phyloP scores from a whole-genome alignment of 75 land plant species.

The Azolla pinnata region DNA sequence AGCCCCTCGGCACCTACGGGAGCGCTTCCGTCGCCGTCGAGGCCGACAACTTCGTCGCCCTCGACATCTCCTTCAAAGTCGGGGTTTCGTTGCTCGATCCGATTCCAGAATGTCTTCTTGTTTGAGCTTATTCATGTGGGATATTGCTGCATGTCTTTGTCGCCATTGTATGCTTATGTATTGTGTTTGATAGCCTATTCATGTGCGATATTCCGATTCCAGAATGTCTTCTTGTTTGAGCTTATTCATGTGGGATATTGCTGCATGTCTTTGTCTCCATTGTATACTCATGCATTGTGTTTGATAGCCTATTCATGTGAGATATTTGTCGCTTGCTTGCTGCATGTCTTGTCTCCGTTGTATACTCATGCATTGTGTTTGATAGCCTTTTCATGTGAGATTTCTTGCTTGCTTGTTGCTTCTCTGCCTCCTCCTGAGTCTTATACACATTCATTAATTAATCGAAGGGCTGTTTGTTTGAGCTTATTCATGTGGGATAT shows the following conservation, averaged over 20 bases:
- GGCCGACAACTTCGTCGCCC: conserved; percentile 49
- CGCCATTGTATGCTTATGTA: not conserved
- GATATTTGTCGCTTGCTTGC: no score
- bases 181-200: no score
- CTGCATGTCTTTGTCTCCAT: not conserved
- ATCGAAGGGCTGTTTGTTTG: no score
- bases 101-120: not conserved
- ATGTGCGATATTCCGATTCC: not conserved
- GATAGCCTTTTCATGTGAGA: not conserved
- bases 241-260: not conserved
- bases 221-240: not conserved
- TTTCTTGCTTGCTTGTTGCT: not conserved
- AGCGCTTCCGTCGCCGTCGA: conserved; percentile 53
- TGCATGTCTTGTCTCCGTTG: no score
- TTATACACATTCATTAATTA: not conserved
- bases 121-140: not conserved
- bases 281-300: no score
- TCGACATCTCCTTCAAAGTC: conserved; percentile 64
- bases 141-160: not conserved
- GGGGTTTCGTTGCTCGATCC: not conserved
- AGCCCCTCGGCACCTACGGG: conserved; percentile 24
- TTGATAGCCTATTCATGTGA: no score
- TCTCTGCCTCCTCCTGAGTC: not conserved
- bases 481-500: no score
- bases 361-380: not conserved